These are phyloP conservation scores for Blumeria graminis DNA, from an alignment of 2,329 filamentous ascomycete genomes.

Conservation along the genomic window DNA sequence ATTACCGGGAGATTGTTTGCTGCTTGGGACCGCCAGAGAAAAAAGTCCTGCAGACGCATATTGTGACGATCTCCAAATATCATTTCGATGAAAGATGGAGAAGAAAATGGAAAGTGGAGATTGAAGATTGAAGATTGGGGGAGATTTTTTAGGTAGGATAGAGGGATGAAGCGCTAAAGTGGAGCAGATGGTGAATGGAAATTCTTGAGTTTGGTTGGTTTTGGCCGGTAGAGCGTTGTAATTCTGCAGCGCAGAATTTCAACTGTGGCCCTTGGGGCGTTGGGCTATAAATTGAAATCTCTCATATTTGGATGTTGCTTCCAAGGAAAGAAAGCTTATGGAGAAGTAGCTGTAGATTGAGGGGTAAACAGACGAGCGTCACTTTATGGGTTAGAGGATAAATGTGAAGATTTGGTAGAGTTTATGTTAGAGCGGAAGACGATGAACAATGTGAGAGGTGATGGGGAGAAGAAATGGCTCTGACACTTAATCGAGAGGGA, in stretches of 20 bases:
- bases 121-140: constrained; percentile 1
- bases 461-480: too few species aligned
- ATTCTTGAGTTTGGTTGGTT: neutral
- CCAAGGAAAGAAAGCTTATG: too few species aligned
- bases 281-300: constrained; percentile 2
- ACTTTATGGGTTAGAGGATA: too few species aligned
- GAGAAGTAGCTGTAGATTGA: too few species aligned
- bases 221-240: neutral
- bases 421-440: too few species aligned
- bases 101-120: neutral
- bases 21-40: constrained; percentile 23
- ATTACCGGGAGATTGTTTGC: constrained; percentile 13
- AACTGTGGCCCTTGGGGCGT: neutral
- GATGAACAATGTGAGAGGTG: too few species aligned
- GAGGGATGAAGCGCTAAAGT: neutral
- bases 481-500: too few species aligned
- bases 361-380: too few species aligned
- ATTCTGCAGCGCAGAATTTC: neutral
- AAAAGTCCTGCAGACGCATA: constrained; percentile 16
- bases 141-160: neutral
- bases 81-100: constrained; percentile 3
- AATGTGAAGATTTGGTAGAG: too few species aligned
- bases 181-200: neutral
- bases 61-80: constrained; percentile 4
- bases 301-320: neutral